A percentile compares a stretch with the other conserved stretches of the same genome.
These are phyloP conservation scores for Hypoxylon sp. DNA, from an alignment of 2,329 filamentous ascomycete species.

Conservation along the genomic window DNA sequence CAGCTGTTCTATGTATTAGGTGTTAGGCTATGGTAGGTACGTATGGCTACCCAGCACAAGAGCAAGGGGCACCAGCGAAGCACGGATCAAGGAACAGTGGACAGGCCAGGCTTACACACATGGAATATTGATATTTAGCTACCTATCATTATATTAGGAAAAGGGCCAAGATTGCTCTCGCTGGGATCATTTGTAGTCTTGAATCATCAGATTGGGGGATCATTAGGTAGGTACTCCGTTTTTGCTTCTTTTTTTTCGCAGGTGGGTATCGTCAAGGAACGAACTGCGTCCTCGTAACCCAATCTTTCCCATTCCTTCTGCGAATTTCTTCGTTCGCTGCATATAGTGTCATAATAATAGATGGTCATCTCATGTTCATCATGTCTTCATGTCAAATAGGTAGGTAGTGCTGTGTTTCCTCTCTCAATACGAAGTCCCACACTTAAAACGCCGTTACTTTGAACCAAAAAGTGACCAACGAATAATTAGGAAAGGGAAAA, in stretches of 20 bases:
- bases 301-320: constrained; percentile 9
- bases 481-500: constrained; percentile 11
- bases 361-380: constrained; percentile 7
- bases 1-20: constrained; percentile 22
- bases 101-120: not conserved
- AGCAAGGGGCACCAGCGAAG: not conserved
- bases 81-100: not conserved
- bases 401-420: constrained; percentile 8
- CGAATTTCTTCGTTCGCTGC: constrained; percentile 25
- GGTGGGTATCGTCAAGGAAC: constrained; percentile 21
- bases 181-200: constrained; percentile 10
- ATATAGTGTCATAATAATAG: not conserved
- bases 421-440: constrained; percentile 30
- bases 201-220: constrained; percentile 3
- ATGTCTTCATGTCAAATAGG: not conserved
- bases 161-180: constrained; percentile 21
- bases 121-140: constrained; percentile 23
- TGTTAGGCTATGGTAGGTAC: constrained; percentile 3
- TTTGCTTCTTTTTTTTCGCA: constrained; percentile 27
- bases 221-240: constrained; percentile 27
- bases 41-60: constrained; percentile 11
- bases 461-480: constrained; percentile 9
- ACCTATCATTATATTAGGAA: constrained; percentile 23
- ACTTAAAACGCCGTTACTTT: constrained; percentile 29
- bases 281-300: constrained; percentile 13